Evolutionary conservation across 2,329 filamentous ascomycete genomes (phyloP), one percentile per base, ranked within the genome.

Genomic region (Hypoxylon sp.): DNA sequence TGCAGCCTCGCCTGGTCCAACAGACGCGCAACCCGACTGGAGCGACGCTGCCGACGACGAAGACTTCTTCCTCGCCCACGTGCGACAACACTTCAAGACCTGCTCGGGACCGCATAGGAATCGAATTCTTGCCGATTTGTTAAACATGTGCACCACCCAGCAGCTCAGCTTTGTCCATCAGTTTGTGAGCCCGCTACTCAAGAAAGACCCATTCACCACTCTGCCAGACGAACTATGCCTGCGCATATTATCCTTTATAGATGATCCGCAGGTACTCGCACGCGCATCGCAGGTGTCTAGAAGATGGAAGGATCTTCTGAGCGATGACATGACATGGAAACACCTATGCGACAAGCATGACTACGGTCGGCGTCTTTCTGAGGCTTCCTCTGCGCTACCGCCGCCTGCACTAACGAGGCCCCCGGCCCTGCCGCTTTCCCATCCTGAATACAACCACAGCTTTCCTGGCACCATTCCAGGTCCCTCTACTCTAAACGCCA

Each of bases 301-400:
- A 68, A 87, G 94, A 76, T 99, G 95, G 95, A 87, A 92, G 67
- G 94, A 97, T 77, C 84, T 99, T 6, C 84, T 99, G 51, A 94
- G 91, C 74, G 95, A 99, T 77, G 95, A 99, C 77, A 94, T 97
- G 79, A 97, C 95, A 0, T 99, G 95, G 95, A 97, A 97, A 81
- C 93, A 95, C 65, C 85, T 99, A 19, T 98, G 94, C 76, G 93
- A 96, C 68, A 97, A 97, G 79, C 94, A 97, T 77, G 93, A 95
- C 65, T 99, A 97, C 77, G 88, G 78, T 77, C 83, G 86, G 44
- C 81, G 83, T 60, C 76, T 87, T 55, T 88, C 85, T 15, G 84
- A 86, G 63, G 81, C 83, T 26, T 77, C 79, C 15, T 75, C 71
- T 73, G 58, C 75, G 71, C 32, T 76, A 70, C 44, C 73, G 69